Conservation (phyloP, 2,329 filamentous ascomycete genomes). For the Ploettnerulaceae sp. region DNA sequence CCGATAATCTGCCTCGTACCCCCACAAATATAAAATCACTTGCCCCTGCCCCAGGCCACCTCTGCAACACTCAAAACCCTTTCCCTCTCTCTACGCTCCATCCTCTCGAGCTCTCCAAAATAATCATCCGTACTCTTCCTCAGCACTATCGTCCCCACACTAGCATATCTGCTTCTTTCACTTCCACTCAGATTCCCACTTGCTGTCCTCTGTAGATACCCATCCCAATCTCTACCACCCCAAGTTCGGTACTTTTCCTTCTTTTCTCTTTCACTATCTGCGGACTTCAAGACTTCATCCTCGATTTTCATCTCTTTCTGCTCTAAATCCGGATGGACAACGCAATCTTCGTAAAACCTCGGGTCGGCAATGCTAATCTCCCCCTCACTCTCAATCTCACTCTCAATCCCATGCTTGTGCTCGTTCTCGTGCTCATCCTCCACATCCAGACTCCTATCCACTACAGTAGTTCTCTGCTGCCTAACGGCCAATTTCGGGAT, state of each 20-base stretch:
- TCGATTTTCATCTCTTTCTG: neutral
- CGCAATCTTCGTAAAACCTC: constrained; percentile 29
- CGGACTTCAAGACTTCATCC: neutral
- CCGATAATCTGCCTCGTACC: neutral
- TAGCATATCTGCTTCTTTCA: constrained; percentile 12
- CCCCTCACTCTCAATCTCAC: too few species aligned
- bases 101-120: constrained; percentile 16
- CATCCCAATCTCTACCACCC: constrained; percentile 28
- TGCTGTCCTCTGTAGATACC: constrained; percentile 4
- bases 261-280: constrained; percentile 5
- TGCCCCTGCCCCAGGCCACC: constrained; percentile 15
- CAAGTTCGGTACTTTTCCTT: constrained; percentile 28
- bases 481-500: constrained; percentile 3
- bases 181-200: neutral
- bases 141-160: constrained; percentile 17
- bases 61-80: constrained; percentile 20
- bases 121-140: constrained; percentile 27
- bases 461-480: neutral
- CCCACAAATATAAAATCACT: neutral
- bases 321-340: constrained; percentile 12
- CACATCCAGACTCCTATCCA: constrained; percentile 14
- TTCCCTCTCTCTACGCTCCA: constrained; percentile 21
- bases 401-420: too few species aligned
- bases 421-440: constrained; percentile 4
- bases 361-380: constrained; percentile 25